Conservation (phyloP, 768 basidiomycete genomes). For the Dictyophora rubrovolvata region DNA sequence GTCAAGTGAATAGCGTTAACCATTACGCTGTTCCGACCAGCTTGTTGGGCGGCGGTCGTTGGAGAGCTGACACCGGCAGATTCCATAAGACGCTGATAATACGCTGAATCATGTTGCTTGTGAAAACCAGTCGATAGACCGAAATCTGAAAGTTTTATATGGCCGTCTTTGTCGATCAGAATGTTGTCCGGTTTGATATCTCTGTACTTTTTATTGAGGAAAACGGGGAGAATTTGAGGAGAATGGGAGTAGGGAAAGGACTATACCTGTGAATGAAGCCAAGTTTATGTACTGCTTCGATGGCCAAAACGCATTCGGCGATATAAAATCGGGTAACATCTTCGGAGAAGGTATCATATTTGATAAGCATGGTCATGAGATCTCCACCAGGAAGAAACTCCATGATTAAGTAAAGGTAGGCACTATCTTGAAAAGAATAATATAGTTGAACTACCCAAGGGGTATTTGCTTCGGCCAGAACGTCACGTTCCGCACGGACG, state of each 20-base stretch:
- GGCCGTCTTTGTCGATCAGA: slow-evolving; percentile 93
- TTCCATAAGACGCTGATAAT: slow-evolving; percentile 85
- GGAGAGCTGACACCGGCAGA: slow-evolving; percentile 33
- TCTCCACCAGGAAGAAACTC: slow-evolving; percentile 98
- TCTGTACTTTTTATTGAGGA: slow-evolving; percentile 29
- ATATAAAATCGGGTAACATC: slow-evolving; percentile 98
- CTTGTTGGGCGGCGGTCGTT: slow-evolving; percentile 29
- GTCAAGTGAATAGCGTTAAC: slow-evolving; percentile 96
- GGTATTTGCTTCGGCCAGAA: slow-evolving; percentile 90
- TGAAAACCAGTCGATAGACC: slow-evolving; percentile 99
- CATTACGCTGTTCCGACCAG: slow-evolving; percentile 86
- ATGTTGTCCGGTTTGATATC: slow-evolving; percentile 99
- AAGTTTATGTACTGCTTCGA: slow-evolving; percentile 93
- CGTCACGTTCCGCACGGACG: slow-evolving; percentile 94
- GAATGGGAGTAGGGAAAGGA: neutral
- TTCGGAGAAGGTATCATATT: slow-evolving; percentile 97
- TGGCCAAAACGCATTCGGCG: slow-evolving; percentile 95
- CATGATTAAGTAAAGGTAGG: slow-evolving; percentile 95
- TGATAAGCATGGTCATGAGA: slow-evolving; percentile 99
- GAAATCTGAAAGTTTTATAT: slow-evolving; percentile 97
- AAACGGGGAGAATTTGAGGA: neutral
- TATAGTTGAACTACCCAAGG: slow-evolving; percentile 94
- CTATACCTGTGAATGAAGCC: slow-evolving; percentile 94
- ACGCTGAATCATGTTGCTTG: slow-evolving; percentile 92
- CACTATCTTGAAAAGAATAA: slow-evolving; percentile 95